Evolutionary conservation across 2,329 filamentous ascomycete genomes (phyloP).

Genomic region (Xylaria sp.): DNA sequence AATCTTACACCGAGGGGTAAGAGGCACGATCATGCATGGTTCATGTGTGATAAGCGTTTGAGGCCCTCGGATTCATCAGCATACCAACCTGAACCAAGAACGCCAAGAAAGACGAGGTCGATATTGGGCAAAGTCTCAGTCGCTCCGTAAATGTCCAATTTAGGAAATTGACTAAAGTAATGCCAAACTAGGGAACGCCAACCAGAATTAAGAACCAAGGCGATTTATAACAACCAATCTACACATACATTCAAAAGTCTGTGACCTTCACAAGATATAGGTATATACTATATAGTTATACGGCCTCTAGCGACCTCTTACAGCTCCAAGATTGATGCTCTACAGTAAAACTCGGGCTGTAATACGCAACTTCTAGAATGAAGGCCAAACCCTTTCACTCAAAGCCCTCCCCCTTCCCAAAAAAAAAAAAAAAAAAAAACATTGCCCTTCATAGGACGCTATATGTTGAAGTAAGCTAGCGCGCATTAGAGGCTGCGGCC

Average conservation of each 20-base stretch:
- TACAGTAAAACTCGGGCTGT: not conserved
- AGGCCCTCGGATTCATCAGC: too few relatives aligned
- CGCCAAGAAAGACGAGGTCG: slow-evolving; percentile 19
- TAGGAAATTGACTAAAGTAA: slow-evolving; percentile 17
- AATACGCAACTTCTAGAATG: not conserved
- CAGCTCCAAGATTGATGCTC: not conserved
- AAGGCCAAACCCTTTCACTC: not conserved
- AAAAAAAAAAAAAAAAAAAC: not conserved
- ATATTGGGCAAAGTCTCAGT: slow-evolving; percentile 8
- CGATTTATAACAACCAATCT: not conserved
- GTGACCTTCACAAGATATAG: not conserved
- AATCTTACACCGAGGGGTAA: slow-evolving; percentile 3
- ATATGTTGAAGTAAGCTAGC: not conserved
- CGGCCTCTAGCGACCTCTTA: not conserved
- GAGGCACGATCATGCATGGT: slow-evolving; percentile 5
- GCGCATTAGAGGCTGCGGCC: not conserved
- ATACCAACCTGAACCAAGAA: slow-evolving; percentile 4
- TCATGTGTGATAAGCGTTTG: not conserved
- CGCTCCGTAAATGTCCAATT: slow-evolving; percentile 20
- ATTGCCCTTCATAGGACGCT: not conserved
- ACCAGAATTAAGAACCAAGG: not conserved
- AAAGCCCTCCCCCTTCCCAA: not conserved
- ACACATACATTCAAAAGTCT: not conserved
- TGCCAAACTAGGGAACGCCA: slow-evolving; percentile 15
- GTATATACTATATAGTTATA: too few relatives aligned